phyloP scores from a whole-genome alignment of 768 basidiomycete genomes.

The Phylloporus sp. region DNA sequence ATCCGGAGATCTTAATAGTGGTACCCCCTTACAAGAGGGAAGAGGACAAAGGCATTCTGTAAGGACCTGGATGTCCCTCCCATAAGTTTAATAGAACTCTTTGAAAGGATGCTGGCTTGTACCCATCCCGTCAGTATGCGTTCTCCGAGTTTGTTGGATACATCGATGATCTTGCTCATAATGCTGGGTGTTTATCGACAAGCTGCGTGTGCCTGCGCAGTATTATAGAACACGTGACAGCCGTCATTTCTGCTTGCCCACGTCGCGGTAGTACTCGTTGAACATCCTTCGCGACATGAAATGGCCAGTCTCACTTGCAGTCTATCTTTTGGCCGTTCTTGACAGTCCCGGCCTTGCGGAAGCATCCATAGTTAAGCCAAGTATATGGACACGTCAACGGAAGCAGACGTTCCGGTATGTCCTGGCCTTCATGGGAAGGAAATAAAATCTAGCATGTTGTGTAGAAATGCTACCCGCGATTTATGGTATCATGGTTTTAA shows the following conservation, averaged over 20 bases:
- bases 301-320: constrained; percentile 46
- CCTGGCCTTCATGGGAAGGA: background rate
- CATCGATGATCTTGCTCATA: constrained; percentile 53
- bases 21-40: constrained; percentile 52
- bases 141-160: constrained; percentile 61
- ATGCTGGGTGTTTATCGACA: constrained; percentile 5
- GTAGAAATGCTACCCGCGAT: constrained; percentile 66
- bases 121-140: constrained; percentile 82
- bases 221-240: constrained; percentile 20
- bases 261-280: constrained; percentile 6
- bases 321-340: constrained; percentile 37
- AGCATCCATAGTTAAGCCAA: constrained; percentile 18
- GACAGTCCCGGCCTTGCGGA: constrained; percentile 22
- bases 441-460: background rate
- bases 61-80: constrained; percentile 42
- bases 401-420: constrained; percentile 56
- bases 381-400: constrained; percentile 54
- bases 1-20: constrained; percentile 69
- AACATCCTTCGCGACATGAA: constrained; percentile 26
- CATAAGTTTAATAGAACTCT: constrained; percentile 2
- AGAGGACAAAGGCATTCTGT: constrained; percentile 63
- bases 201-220: background rate
- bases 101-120: background rate
- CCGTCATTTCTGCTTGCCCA: constrained; percentile 9
- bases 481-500: constrained; percentile 91